Conservation (phyloP, 2,329 filamentous ascomycete species). For the Allantophomopsis cytisporea region DNA sequence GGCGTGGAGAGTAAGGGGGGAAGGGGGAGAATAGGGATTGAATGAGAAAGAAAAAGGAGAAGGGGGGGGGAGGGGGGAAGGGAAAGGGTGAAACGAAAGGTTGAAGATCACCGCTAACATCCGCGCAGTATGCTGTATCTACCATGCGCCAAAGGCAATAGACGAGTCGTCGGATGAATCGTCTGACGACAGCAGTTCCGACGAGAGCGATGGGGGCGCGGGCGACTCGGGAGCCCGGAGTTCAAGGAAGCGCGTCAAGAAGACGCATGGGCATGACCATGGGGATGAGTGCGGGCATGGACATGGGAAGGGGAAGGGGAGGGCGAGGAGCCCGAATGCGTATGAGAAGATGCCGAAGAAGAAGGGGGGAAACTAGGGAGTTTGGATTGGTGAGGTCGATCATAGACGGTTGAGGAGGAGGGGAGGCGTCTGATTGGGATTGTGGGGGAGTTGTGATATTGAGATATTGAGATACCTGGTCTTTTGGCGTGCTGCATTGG, state of each 20-base stretch:
- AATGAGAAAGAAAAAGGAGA: background rate
- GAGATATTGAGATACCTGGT: too few species aligned
- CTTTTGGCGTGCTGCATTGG: too few species aligned
- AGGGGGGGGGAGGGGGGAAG: background rate
- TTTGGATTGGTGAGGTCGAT: too few species aligned
- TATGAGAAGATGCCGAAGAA: constrained; percentile 62
- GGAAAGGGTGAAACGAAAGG: background rate
- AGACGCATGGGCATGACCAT: constrained; percentile 18
- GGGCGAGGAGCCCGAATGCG: constrained; percentile 62
- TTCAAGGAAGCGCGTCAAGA: constrained; percentile 12
- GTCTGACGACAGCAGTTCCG: constrained; percentile 28
- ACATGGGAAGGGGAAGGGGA: constrained; percentile 18
- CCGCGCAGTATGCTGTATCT: constrained; percentile 87
- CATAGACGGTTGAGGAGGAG: too few species aligned
- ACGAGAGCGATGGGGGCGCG: constrained; percentile 40
- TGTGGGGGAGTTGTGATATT: too few species aligned
- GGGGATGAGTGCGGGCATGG: constrained; percentile 11
- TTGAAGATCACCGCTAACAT: background rate
- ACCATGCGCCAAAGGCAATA: constrained; percentile 70
- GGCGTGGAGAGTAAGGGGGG: too few species aligned
- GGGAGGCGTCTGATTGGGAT: too few species aligned
- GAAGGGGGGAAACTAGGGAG: too few species aligned
- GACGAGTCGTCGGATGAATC: constrained; percentile 60
- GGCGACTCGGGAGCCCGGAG: constrained; percentile 13
- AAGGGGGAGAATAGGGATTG: too few species aligned